Evolutionary conservation across 176 grass and related monocot species (phyloP), one percentile per base, ranked within the genome.

Genomic region (Raddia distichophylla): DNA sequence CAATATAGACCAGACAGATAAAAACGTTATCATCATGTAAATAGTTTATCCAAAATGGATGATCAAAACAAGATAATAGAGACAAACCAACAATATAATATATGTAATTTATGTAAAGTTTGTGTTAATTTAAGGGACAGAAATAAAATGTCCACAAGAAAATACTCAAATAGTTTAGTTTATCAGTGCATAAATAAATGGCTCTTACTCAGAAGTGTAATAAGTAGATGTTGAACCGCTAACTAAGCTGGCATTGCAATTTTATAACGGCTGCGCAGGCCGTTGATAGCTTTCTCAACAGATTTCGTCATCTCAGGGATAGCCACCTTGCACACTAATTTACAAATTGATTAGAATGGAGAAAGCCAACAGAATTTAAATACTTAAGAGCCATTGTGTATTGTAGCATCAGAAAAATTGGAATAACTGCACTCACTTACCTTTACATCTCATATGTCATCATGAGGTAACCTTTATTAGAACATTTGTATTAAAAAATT

Each of bases 291-390:
- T 53, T 84, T 88, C 68, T 84, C 81, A 69, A 88, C 69, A 46
- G 60, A 80, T 74, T 88, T 88, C 7, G 34, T 79, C 17, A 88
- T 84, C 75, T 80, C 75, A 75, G 81, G 86, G 75, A 88, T 79
- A 47, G 81, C 69, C 75, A 88, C 81, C 81, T 88, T 88, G 81
- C 61, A 80, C 75, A 88, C 86, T 88, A 80, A 15, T 46, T 84
- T 59, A 67, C 44, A 73, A 73, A 74, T 4, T 74, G 58, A 67
- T 88, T 51, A 88, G 34, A 84, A 79, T 46, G 34, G 12, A 33
- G 11, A 60, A 52, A 27, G 27, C 7, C 58, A 78, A 83, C 57
- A 33, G 33, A 49, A 78, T 14, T 3, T 58, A 5, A 72, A 27
- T 27, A 27, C 27, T 0, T 27, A 27, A 27, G 27, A 54, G 40